Conservation (phyloP, 2,329 filamentous ascomycete genomes). For the Colletotrichum sublineola region DNA sequence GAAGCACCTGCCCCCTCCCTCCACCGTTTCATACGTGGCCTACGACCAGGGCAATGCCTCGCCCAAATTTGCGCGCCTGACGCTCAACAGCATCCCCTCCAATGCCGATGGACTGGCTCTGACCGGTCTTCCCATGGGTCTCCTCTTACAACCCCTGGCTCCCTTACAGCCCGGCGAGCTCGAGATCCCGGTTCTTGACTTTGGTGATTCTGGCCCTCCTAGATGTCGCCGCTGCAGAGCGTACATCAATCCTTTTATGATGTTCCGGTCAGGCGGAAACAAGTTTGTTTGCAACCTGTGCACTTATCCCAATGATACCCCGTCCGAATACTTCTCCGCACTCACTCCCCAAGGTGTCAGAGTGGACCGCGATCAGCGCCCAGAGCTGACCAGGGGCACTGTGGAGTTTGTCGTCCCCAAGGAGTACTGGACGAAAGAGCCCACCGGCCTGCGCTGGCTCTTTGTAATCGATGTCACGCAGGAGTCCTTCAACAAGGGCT, state of each 20-base stretch:
- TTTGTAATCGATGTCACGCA: slow-evolving; percentile 96
- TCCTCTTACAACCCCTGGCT: slow-evolving; percentile 90
- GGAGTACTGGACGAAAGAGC: slow-evolving; percentile 98
- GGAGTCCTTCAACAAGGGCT: slow-evolving; percentile 91
- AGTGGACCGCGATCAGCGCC: slow-evolving; percentile 88
- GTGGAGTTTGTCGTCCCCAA: slow-evolving; percentile 98
- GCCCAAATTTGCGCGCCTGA: slow-evolving; percentile 91
- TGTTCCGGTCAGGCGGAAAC: slow-evolving; percentile 92
- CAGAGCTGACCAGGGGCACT: slow-evolving; percentile 90
- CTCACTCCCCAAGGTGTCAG: slow-evolving; percentile 88
- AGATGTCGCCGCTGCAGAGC: slow-evolving; percentile 92
- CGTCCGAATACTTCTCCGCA: slow-evolving; percentile 92
- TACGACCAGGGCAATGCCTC: slow-evolving; percentile 97
- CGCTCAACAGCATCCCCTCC: slow-evolving; percentile 92
- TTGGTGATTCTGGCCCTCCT: slow-evolving; percentile 90
- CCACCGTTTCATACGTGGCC: slow-evolving; percentile 90
- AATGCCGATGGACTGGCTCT: slow-evolving; percentile 82
- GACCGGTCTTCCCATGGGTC: slow-evolving; percentile 87
- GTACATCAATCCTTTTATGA: slow-evolving; percentile 99
- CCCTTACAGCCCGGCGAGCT: slow-evolving; percentile 86
- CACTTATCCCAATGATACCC: slow-evolving; percentile 95
- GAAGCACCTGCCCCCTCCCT: slow-evolving; percentile 89
- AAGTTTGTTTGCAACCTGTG: slow-evolving; percentile 99
- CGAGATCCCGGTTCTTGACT: slow-evolving; percentile 92
- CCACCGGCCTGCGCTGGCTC: slow-evolving; percentile 87